Conservation (phyloP, 345 rosid species). For the Eucalyptus pauciflora region DNA sequence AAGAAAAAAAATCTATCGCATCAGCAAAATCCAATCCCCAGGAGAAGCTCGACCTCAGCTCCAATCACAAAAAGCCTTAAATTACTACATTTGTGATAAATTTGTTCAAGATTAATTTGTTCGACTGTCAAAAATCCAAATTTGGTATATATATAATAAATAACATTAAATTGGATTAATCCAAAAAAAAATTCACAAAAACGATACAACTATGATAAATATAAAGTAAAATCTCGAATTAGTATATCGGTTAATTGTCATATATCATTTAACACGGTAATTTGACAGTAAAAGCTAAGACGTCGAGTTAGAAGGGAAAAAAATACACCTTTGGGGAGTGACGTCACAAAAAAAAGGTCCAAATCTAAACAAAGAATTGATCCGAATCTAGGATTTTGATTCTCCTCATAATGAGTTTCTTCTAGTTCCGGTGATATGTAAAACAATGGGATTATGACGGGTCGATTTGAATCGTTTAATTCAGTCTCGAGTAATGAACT, state of each 20-base stretch:
- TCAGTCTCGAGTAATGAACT: not conserved
- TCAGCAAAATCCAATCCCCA: not conserved
- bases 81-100: too few relatives aligned
- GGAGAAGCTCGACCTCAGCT: not conserved
- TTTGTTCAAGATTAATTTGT: too few relatives aligned
- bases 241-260: fast-evolving
- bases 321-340: too few relatives aligned
- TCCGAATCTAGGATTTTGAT: not conserved
- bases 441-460: not conserved
- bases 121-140: too few relatives aligned
- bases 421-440: fast-evolving
- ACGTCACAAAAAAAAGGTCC: too few relatives aligned
- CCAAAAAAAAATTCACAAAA: too few relatives aligned
- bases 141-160: too few relatives aligned
- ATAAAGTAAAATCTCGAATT: fast-evolving
- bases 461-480: not conserved
- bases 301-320: not conserved
- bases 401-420: fast-evolving
- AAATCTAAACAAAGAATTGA: too few relatives aligned
- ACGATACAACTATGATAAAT: too few relatives aligned
- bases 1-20: not conserved
- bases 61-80: not conserved
- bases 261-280: fast-evolving
- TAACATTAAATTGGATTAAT: too few relatives aligned
- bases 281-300: not conserved